Evolutionary conservation across 257 asterid species (phyloP), one percentile per base, ranked within the genome.

Genomic region (Ophiorrhiza pumila): DNA sequence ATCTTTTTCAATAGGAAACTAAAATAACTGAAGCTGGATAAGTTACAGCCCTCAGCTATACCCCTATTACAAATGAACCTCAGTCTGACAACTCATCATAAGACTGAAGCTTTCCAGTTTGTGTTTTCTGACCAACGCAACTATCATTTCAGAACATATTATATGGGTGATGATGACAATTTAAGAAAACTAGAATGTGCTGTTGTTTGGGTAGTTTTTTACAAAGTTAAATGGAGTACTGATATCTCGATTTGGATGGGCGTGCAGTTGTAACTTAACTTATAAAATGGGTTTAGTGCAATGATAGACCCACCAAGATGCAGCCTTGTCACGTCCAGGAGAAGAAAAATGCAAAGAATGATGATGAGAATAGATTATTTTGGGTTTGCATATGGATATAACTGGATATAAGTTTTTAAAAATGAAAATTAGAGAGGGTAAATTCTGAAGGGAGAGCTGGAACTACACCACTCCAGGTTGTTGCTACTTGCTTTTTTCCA

Each of bases 401-500:
- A 22, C 32, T 37, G 35, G 31, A 64, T 64, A 35, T 31, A 41
- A 41, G 9, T 37, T 37, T 64, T 41, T 39, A 18, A 34, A 5
- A 47, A 47, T 10, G 20, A 39, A 46, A 63, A 63, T n/a, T 41
- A 39, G n/a, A 18, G 12, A 23, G 12, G 11, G 59, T 25, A 17
- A 15, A 47, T 12, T 31, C 45, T 68, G 10, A 23, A 17, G 37
- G 17, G 46, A 59, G 13, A 61, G 10, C 22, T 66, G 71, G 39
- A 68, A 25, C 20, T 55, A 55, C 71, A 46, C 22, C 29, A 7
- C 27, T 58, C 64, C 68, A 18, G 59, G 29, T 46, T 32, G 17
- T 49, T 63, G 47, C 43, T 65, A 37, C 69, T 41, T 64, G 35
- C 68, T 32, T n/a, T n/a, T n/a, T n/a, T n/a, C n/a, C n/a, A n/a